phyloP scores from a whole-genome alignment of 2,329 filamentous ascomycete genomes.

The Rhexocercosporidium sp. region DNA sequence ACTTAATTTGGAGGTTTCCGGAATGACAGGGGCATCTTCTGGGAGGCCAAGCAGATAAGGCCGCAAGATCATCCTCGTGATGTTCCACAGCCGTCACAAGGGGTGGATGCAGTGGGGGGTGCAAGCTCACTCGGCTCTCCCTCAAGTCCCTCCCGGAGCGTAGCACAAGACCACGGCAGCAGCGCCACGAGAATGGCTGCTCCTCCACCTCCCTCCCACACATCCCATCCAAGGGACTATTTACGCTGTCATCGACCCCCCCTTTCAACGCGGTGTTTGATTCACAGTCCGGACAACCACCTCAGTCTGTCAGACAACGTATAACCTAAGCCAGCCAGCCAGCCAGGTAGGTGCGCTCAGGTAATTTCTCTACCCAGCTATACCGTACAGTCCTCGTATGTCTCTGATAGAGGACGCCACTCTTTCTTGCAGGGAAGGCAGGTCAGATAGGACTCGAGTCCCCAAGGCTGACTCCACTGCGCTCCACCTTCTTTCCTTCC shows the following conservation, averaged over 20 bases:
- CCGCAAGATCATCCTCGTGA: background rate
- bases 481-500: background rate
- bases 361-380: background rate
- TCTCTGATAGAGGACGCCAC: background rate
- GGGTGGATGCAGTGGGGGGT: background rate
- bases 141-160: no score
- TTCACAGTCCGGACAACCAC: conserved; percentile 7
- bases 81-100: conserved; percentile 10
- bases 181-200: conserved; percentile 5
- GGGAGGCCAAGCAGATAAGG: background rate
- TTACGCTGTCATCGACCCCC: background rate
- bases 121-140: background rate
- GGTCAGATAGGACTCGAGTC: background rate
- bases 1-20: no score
- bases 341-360: background rate
- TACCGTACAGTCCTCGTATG: no score
- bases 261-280: background rate
- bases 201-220: background rate
- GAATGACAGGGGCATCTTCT: background rate
- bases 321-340: background rate
- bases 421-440: background rate
- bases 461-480: background rate
- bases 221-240: background rate
- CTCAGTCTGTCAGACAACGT: background rate
- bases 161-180: conserved; percentile 2